Evolutionary conservation across 2,329 filamentous ascomycete species (phyloP), one percentile per base, ranked within the genome.

Genomic region (Rachicladosporium sp.): DNA sequence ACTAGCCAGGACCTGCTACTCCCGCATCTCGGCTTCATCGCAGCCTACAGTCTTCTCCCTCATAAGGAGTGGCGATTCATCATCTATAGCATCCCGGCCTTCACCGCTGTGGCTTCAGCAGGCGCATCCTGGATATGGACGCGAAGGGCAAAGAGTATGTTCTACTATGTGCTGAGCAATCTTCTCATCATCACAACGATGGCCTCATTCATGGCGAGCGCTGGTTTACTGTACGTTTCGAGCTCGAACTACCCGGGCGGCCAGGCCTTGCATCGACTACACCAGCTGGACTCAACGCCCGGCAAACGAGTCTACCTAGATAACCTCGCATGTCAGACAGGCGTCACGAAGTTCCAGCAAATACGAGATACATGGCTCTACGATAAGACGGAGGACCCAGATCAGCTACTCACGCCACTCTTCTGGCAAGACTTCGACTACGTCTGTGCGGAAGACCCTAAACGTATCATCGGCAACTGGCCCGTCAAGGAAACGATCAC

Each of bases 61-160:
- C 91, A 98, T 66, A 98, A 98, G 59, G 91, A 98, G 64, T 82
- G 87, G 58, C 82, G 91, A 11, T 98, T 98, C 67, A 80, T 98
- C 50, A 78, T 96, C 52, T 96, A 96, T 63, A 71, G 77, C 38
- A 70, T 93, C 19, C 91, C 91, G 0, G 71, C 80, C 0, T 66
- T 96, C 23, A 94, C 88, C 0, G 81, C 80, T 8, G 74, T 80
- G 2, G 80, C 86, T 1, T 79, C 85, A 3, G 69, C 85, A 4
- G 80, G 78, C 12, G 84, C 86, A 10, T 73, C 76, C 41, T 80
- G 77, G 60, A 64, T 93, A 47, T 60, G 56, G 57, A 58, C 50
- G 1, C 78, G 80, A 32, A 67, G 74, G n/a, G 54, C 65, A 4
- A 88, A 86, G 56, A 74, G 72, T 1, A 10, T 67, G 2, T 21